Base-by-base conservation (phyloP, 371 early-diverging fungal genomes). In the Nematocida sp. region DNA sequence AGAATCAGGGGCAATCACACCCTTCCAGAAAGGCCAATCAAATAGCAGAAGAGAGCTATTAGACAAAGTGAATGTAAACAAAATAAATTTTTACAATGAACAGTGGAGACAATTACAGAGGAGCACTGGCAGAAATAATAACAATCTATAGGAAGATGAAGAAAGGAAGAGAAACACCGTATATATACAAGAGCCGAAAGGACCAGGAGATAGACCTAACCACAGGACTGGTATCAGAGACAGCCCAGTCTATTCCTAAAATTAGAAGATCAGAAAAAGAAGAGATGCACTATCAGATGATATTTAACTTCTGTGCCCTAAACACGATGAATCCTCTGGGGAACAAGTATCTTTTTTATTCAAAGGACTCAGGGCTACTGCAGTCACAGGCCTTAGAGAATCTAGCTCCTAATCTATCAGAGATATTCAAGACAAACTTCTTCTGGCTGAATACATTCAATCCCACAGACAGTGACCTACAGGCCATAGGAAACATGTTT, bases 381-480 rank as follows among this genome's bases (percentile, higher is more conserved):
- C 63, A 79, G 64, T 57, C 79, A 25, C 63, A 79, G n/a, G 51
- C 34, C 37, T 47, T 79, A 2, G 63, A 54, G n/a, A 45, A 53
- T 43, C 48, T 65, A 19, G 35, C 55, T 13, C 13, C 65, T 23
- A 60, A 47, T 29, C 51, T 55, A 38, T 38, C 55, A 38, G 78
- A 75, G 13, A 55, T 48, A 15, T 40, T 53, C 25, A 60, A 52
- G 70, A 55, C 1, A 23, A 67, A 61, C 37, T 78, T 60, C 41
- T 80, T 65, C 40, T 81, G 81, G 81, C 46, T 81, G 40, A 81
- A 80, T 53, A 81, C 78, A 5, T 81, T 81, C 57, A 74, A 80
- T 65, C 81, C 81, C 13, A 47, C 60, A 23, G 79, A 79, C 25
- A 9, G 51, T 29, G 81, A 81, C 58, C 49, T 81, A 25, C 31